These are phyloP conservation scores for Fonsecaea monophora DNA, from an alignment of 2,329 filamentous ascomycete species.

Conservation along the genomic window DNA sequence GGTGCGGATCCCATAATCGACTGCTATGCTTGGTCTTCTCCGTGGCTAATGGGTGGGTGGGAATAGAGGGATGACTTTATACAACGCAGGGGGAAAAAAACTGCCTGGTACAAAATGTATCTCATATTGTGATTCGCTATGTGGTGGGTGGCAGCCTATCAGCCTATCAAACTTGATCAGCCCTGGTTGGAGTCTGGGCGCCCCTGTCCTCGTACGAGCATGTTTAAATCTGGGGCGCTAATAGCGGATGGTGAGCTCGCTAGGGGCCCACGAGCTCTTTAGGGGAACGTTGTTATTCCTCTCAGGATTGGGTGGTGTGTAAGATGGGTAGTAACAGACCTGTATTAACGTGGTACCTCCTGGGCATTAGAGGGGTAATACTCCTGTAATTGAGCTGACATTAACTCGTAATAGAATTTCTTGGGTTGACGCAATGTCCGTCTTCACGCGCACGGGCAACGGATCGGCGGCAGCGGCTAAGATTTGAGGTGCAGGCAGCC, in stretches of 20 bases:
- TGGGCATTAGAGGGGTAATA: neutral
- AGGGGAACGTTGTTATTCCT: neutral
- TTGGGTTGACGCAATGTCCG: slow-evolving; percentile 18
- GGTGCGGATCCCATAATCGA: slow-evolving; percentile 47
- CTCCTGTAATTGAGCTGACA: neutral
- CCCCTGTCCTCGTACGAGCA: neutral
- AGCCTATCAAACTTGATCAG: neutral
- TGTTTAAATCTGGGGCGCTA: slow-evolving; percentile 4
- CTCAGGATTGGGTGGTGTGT: neutral
- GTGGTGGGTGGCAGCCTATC: neutral
- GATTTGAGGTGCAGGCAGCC: slow-evolving; percentile 26
- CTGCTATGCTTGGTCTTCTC: neutral
- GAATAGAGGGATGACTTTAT: neutral
- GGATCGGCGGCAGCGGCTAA: slow-evolving; percentile 33
- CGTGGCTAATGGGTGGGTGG: neutral
- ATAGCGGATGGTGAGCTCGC: neutral
- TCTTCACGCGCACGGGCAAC: slow-evolving; percentile 8
- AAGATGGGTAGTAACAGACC: neutral
- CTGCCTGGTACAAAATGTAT: neutral
- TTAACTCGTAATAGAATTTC: neutral
- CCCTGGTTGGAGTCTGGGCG: slow-evolving; percentile 8
- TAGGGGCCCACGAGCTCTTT: neutral
- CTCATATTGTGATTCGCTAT: neutral
- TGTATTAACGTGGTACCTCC: neutral
- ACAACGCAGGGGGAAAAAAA: slow-evolving; percentile 2